Evolutionary conservation across 2,329 filamentous ascomycete genomes (phyloP).

Genomic region (Aspergillus uvarum): DNA sequence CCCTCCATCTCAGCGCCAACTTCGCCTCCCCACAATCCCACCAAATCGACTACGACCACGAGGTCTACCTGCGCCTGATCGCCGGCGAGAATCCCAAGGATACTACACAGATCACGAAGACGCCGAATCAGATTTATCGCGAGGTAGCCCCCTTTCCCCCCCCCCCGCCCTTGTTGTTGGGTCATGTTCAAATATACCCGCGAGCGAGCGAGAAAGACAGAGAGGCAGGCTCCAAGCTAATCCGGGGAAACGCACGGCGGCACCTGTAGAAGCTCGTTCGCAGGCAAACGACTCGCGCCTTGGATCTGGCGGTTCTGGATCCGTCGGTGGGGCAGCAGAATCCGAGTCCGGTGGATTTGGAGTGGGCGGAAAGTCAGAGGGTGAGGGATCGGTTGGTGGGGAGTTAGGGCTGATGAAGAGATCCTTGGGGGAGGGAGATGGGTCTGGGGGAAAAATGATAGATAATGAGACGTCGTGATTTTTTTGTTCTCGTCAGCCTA

Average conservation of each 20-base stretch:
- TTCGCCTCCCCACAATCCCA: constrained; percentile 20
- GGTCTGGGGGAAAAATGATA: too few species aligned
- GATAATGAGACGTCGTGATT: too few species aligned
- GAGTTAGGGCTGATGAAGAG: background rate
- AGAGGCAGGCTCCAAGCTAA: background rate
- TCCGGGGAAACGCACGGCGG: background rate
- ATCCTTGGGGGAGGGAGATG: background rate
- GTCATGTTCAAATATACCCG: background rate
- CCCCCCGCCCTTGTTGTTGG: background rate
- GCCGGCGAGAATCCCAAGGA: constrained; percentile 21
- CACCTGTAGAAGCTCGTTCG: background rate
- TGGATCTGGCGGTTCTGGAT: constrained; percentile 30
- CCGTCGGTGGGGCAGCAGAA: constrained; percentile 18
- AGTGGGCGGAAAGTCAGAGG: constrained; percentile 27
- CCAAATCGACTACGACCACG: constrained; percentile 32
- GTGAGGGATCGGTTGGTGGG: constrained; percentile 13
- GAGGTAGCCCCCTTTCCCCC: constrained; percentile 23
- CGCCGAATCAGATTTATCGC: constrained; percentile 31
- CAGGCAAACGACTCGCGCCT: constrained; percentile 16
- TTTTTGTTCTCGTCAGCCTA: too few species aligned
- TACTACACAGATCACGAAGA: constrained; percentile 16
- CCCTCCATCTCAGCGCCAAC: constrained; percentile 52
- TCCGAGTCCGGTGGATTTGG: constrained; percentile 30
- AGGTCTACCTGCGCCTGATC: constrained; percentile 31
- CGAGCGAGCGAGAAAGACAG: background rate